Base-by-base conservation (phyloP, 1,284 basidiomycete genomes). In the Cutaneotrichosporon sp. region DNA sequence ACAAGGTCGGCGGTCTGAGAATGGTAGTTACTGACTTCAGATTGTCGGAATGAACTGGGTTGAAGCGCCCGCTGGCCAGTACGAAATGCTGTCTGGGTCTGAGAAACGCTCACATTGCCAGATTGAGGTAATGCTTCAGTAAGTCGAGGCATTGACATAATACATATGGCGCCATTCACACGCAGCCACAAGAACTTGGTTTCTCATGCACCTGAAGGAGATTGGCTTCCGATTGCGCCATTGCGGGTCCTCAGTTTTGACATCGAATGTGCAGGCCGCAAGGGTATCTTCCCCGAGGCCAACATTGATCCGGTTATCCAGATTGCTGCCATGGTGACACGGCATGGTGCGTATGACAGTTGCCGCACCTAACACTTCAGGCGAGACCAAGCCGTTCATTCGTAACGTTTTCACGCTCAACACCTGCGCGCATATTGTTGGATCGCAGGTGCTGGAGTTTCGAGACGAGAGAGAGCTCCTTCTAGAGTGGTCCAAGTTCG, bases 1-100 rank as follows among this genome's bases (percentile, higher is more conserved):
- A 88, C 4, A 85, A 90, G 79, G 90, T 89, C 32, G 39, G 71
- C 24, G 24, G 19, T 32, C 16, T n/a, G n/a, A n/a, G 20, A 7
- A 2, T 20, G 31, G 3, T 19, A 9, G 24, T 17, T 29, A 19
- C 4, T 24, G 14, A 27, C 38, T 16, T 6, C 59, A 93, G 88
- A 83, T 97, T 20, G 85, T 92, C 38, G 92, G 92, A 4, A 97
- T 97, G 92, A 97, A 94, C 68, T 97, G 92, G 92, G 85, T 97
- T 35, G 90, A 96, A 72, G 77, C 91, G 17, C 86, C 87, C 2
- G 83, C 85, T 1, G 87, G 88, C 2, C 84, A 83, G 62, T 97
- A 96, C 66, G 77, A 78, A 16, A 62, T 93, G 9, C 57, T 85
- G 16, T 63, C 79, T 1, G 77, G 74, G 8, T 77, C 78, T 27